Conservation (phyloP, 306 rosid species). For the Nissolia schottii region DNA sequence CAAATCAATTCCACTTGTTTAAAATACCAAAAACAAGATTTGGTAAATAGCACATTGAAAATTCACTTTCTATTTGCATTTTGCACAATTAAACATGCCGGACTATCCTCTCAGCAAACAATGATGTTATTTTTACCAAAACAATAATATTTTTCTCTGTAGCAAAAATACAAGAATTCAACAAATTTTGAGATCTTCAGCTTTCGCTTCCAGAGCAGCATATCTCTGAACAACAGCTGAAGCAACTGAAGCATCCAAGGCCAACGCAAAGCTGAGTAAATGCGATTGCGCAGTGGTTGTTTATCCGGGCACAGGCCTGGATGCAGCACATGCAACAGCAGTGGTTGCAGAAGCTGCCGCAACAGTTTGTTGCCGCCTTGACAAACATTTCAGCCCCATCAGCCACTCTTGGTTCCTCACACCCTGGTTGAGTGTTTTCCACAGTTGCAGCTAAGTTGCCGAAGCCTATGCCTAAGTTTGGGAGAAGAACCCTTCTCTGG, state of each 20-base stretch:
- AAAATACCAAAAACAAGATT: too few species aligned
- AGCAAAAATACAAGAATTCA: neutral
- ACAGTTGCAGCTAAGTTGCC: conserved; percentile 69
- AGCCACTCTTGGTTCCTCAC: conserved; percentile 38
- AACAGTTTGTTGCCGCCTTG: conserved; percentile 61
- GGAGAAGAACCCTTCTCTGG: conserved; percentile 34
- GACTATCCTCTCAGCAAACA: neutral
- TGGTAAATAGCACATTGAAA: neutral
- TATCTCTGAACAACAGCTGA: conserved; percentile 46
- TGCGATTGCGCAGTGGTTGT: conserved; percentile 45
- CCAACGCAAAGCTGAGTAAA: conserved; percentile 64
- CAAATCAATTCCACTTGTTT: too few species aligned
- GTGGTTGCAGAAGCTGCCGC: conserved; percentile 31
- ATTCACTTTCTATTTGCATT: conserved; percentile 8
- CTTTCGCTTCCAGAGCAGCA: conserved; percentile 38
- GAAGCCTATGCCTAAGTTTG: conserved; percentile 52
- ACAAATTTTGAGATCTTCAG: conserved; percentile 10
- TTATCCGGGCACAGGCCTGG: conserved; percentile 40
- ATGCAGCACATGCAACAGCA: conserved; percentile 84
- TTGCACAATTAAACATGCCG: neutral
- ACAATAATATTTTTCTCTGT: neutral
- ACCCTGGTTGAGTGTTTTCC: conserved; percentile 61
- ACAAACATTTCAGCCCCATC: conserved; percentile 65
- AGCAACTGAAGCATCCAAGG: conserved; percentile 58
- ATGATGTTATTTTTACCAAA: too few species aligned